A percentile compares a stretch with the other conserved stretches of the same genome.
phyloP scores from a whole-genome alignment of 2,329 filamentous ascomycete genomes.

The Herpotrichia juniperi region DNA sequence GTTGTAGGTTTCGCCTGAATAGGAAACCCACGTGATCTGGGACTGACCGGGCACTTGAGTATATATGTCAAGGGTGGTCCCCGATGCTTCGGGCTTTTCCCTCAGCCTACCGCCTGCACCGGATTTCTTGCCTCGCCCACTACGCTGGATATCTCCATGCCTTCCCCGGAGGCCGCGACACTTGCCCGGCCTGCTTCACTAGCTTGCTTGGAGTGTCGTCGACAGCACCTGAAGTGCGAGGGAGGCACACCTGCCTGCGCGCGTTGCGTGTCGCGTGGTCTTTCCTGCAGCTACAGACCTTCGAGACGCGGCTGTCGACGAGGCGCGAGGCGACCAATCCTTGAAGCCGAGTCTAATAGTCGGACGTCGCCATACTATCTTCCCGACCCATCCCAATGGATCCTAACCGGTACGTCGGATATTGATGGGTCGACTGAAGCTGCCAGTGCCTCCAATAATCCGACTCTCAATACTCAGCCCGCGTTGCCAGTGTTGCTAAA shows the following conservation, averaged over 20 bases:
- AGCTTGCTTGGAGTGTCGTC: constrained; percentile 57
- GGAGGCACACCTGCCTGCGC: constrained; percentile 50
- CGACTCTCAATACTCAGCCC: background rate
- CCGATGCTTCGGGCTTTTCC: background rate
- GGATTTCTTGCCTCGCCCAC: background rate
- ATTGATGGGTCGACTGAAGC: background rate
- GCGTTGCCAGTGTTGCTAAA: background rate
- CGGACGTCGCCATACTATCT: constrained; percentile 10
- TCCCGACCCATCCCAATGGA: constrained; percentile 26
- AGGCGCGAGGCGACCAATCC: constrained; percentile 21
- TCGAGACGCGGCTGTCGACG: constrained; percentile 52
- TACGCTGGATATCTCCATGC: background rate
- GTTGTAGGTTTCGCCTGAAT: too few species aligned
- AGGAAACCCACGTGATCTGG: too few species aligned
- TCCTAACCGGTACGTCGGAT: constrained; percentile 6
- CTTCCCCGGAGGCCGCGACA: background rate
- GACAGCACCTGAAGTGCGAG: constrained; percentile 56
- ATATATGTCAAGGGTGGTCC: background rate
- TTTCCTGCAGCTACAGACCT: constrained; percentile 52
- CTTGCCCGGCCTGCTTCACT: constrained; percentile 22
- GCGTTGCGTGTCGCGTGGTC: constrained; percentile 47
- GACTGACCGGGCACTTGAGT: background rate
- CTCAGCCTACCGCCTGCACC: background rate
- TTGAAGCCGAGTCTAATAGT: constrained; percentile 7
- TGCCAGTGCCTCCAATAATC: constrained; percentile 1